phyloP scores from a whole-genome alignment of 441 rosid genomes.

The Corymbia calophylla region DNA sequence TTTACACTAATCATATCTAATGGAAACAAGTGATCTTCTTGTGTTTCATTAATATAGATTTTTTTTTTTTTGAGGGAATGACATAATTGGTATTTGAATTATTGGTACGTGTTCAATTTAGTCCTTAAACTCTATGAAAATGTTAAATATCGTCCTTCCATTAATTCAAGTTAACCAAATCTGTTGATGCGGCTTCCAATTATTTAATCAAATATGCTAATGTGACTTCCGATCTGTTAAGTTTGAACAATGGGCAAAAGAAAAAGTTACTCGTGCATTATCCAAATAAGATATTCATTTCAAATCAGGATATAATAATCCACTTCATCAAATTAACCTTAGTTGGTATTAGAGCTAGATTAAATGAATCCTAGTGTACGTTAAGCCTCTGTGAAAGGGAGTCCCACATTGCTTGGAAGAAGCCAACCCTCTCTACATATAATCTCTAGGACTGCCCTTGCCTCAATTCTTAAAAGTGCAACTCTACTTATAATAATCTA shows the following conservation, averaged over 20 bases:
- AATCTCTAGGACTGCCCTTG: too few relatives aligned
- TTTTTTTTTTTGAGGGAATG: neutral
- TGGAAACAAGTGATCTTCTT: neutral
- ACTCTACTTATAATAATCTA: neutral
- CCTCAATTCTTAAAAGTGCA: too few relatives aligned
- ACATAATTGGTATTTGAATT: neutral
- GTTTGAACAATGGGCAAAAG: neutral
- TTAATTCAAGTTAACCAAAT: neutral
- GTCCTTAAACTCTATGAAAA: neutral
- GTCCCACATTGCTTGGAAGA: too few relatives aligned
- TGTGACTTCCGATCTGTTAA: neutral
- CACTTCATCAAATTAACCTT: neutral
- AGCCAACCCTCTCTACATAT: too few relatives aligned
- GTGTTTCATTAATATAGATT: neutral
- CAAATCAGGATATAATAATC: neutral
- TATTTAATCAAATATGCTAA: neutral
- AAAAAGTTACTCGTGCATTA: rapidly evolving
- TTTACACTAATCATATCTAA: too few relatives aligned
- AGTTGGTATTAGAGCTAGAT: too few relatives aligned
- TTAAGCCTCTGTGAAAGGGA: too few relatives aligned
- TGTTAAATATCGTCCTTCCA: rapidly evolving
- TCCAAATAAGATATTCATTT: neutral
- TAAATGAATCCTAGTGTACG: too few relatives aligned
- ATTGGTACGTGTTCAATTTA: neutral
- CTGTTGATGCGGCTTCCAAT: neutral